Evolutionary conservation across 495 filamentous ascomycete species (phyloP).

Genomic region (Antarctomyces pellizariae): DNA sequence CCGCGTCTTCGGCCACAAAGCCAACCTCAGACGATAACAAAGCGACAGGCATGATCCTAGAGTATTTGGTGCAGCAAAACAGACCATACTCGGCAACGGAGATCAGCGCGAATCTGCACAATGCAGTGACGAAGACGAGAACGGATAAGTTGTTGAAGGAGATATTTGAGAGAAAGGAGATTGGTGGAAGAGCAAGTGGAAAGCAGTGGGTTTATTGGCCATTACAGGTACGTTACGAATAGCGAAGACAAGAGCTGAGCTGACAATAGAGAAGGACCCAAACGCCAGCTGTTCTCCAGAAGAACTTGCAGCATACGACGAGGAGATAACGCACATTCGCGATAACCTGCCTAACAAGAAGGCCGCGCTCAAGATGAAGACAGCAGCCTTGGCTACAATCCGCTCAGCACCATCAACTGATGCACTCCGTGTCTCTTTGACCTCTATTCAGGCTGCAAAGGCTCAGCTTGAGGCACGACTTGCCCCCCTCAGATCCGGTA

Average conservation of each 20-base stretch:
- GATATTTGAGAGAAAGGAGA: slow-evolving; percentile 32
- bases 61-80: slow-evolving; percentile 7
- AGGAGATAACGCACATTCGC: slow-evolving; percentile 25
- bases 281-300: slow-evolving; percentile 16
- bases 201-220: slow-evolving; percentile 12
- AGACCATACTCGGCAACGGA: slow-evolving; percentile 25
- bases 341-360: slow-evolving; percentile 23
- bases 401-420: slow-evolving; percentile 25
- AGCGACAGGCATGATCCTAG: slow-evolving; percentile 7
- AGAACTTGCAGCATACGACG: slow-evolving; percentile 21
- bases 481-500: slow-evolving; percentile 15
- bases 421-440: slow-evolving; percentile 24
- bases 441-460: slow-evolving; percentile 23
- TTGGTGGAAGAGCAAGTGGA: slow-evolving; percentile 25
- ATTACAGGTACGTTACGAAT: slow-evolving; percentile 20
- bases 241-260: not conserved
- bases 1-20: no score
- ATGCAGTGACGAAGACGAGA: slow-evolving; percentile 39
- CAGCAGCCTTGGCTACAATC: slow-evolving; percentile 23
- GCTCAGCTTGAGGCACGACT: slow-evolving; percentile 19
- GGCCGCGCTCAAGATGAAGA: slow-evolving; percentile 25
- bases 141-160: slow-evolving; percentile 40
- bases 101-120: slow-evolving; percentile 40
- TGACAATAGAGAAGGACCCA: not conserved
- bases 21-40: no score